Base-by-base conservation (phyloP, 768 basidiomycete genomes). In the Mycena rebaudengoi region DNA sequence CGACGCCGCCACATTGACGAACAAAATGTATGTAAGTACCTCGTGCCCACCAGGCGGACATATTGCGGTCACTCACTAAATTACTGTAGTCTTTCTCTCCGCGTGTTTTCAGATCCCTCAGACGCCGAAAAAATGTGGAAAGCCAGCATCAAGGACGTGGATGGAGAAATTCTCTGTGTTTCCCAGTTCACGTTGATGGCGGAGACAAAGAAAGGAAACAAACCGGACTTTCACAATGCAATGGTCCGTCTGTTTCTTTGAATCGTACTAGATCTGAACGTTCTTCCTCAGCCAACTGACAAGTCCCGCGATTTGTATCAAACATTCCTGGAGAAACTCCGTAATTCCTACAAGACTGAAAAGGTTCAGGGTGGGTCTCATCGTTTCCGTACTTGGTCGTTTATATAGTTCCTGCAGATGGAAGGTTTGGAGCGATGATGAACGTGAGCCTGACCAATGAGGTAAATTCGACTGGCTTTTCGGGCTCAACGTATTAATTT, bases 361-460 rank as follows among this genome's bases (percentile, higher is more conserved):
- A 94, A 88, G 75, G 89, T 98, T 67, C 84, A 93, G 84, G 95
- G 95, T 92, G 48, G 21, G 21, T 21, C 18, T 10, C 20, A 33
- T 40, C 61, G 32, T 41, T 49, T 60, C 40, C 28, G 12, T 20
- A 43, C 25, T 53, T 33, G 7, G 46, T 44, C 26, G 40, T 50
- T 62, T 37, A 67, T 55, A 51, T 5, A 29, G n/a, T 45, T 51
- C 50, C 37, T 32, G 23, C 21, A 96, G 96, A 98, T 75, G 96
- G 96, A n/a, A 83, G 81, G 68, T 98, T 98, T 73, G 95, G 95
- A 30, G 96, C 95, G 5, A 97, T 97, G 96, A 98, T 98, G 96
- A 86, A 89, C 60, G 94, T 98, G 53, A 86, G 82, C 64, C 76
- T 97, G 58, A 90, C 85, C 21, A 98, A 98, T 73, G 96, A 98